These are phyloP conservation scores for Globisporangium cystogenes DNA, from an alignment of 352 stramenopile species.

Conservation along the genomic window DNA sequence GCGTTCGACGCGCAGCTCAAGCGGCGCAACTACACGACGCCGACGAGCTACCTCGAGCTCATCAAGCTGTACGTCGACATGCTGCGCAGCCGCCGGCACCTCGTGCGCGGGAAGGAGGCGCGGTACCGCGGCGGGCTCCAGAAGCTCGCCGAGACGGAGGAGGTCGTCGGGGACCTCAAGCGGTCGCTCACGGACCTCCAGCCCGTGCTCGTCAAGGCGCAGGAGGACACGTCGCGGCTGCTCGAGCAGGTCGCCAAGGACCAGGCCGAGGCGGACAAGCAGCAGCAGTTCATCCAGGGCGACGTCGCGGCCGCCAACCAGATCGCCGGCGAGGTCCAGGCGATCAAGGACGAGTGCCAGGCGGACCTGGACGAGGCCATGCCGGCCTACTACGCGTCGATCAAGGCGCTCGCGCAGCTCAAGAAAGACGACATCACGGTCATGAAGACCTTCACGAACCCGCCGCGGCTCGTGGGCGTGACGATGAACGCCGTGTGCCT, in stretches of 20 bases:
- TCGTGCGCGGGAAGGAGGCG: constrained; percentile 81
- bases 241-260: constrained; percentile 88
- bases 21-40: constrained; percentile 93
- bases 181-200: constrained; percentile 89
- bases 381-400: constrained; percentile 89
- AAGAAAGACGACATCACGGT: constrained; percentile 93
- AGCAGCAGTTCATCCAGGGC: constrained; percentile 88
- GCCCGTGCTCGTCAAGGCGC: constrained; percentile 85
- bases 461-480: constrained; percentile 82
- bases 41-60: constrained; percentile 94
- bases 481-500: constrained; percentile 92
- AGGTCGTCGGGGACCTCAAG: constrained; percentile 91
- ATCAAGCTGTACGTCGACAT: constrained; percentile 93
- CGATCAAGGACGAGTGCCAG: constrained; percentile 93
- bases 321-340: constrained; percentile 89
- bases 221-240: constrained; percentile 82
- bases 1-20: constrained; percentile 81
- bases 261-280: constrained; percentile 88
- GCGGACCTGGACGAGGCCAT: constrained; percentile 91
- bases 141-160: constrained; percentile 92
- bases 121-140: constrained; percentile 83
- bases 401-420: constrained; percentile 87
- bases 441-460: constrained; percentile 91
- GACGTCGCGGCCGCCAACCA: constrained; percentile 89
- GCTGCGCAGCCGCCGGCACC: constrained; percentile 77